Base-by-base conservation (phyloP, 1,284 basidiomycete genomes). In the Leccinum solheimii region DNA sequence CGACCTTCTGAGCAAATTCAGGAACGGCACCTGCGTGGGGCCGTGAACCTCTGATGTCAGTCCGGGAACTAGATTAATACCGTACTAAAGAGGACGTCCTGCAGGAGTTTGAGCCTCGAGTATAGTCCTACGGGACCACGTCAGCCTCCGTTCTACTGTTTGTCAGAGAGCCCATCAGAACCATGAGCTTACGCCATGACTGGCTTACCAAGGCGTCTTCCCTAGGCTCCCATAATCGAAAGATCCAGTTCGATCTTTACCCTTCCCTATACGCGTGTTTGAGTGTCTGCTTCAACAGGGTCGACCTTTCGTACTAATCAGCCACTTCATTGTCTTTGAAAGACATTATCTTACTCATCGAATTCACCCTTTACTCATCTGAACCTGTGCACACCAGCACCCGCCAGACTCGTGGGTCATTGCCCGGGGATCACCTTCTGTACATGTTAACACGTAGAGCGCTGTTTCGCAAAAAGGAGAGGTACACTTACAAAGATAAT, bases 401-500 rank as follows among this genome's bases (percentile, higher is more conserved):
- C 49, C 49, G 16, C 26, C 10, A n/a, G 9, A 27, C 16, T 50
- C 49, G 14, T 50, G 23, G 14, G 14, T n/a, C 45, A 48, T 48
- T 36, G 34, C 34, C n/a, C 40, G 5, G 4, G 38, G 48, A 11
- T 27, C 49, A 9, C n/a, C 26, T 9, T 50, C 9, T 27, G 6
- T 26, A 10, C 38, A 40, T 40, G 23, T 5, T 6, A 27, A 5
- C n/a, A 2, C 9, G 34, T 48, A 58, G 21, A 27, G 1, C 0
- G 0, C 3, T 49, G 14, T 30, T 59, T 16, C 49, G 59, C 21
- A 3, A 54, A 43, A 51, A 10, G 19, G 49, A 34, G 26, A 38
- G 1, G 13, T 8, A 21, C 14, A 57, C 69, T 59, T 7, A 73
- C 73, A 70, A 48, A 11, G 38, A 8, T 19, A 0, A 19, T 45